These are phyloP conservation scores for Cordia subcordata DNA, from an alignment of 257 asterid genomes.

Conservation along the genomic window DNA sequence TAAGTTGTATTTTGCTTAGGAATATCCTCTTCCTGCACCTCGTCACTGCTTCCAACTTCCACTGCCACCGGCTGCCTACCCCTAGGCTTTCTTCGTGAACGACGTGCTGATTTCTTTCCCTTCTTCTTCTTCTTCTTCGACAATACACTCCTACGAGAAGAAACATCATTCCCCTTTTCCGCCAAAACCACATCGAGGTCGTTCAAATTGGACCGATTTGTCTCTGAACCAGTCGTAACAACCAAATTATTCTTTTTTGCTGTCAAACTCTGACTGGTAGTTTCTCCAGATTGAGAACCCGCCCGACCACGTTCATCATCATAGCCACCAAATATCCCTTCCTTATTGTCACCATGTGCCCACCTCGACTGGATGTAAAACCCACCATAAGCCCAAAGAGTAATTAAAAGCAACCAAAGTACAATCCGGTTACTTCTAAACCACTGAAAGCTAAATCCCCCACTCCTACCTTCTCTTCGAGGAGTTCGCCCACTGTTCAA, in stretches of 20 bases:
- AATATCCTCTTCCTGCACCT: slow-evolving; percentile 58
- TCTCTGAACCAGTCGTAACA: slow-evolving; percentile 17
- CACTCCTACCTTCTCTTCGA: slow-evolving; percentile 44
- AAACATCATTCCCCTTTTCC: slow-evolving; percentile 32
- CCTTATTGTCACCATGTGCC: slow-evolving; percentile 99
- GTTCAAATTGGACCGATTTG: slow-evolving; percentile 29
- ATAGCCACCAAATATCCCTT: slow-evolving; percentile 83
- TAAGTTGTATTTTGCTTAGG: slow-evolving; percentile 71
- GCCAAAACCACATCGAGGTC: slow-evolving; percentile 30
- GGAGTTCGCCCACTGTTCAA: slow-evolving; percentile 62
- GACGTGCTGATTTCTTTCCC: slow-evolving; percentile 47
- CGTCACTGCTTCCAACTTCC: slow-evolving; percentile 42
- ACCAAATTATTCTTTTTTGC: slow-evolving; percentile 38
- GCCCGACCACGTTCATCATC: slow-evolving; percentile 45
- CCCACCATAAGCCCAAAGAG: slow-evolving; percentile 96
- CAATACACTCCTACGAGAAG: slow-evolving; percentile 22
- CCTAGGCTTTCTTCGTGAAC: slow-evolving; percentile 45
- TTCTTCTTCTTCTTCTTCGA: slow-evolving; percentile 27
- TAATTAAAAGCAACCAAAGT: slow-evolving; percentile 90
- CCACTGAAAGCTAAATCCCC: slow-evolving; percentile 37
- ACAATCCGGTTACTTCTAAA: slow-evolving; percentile 76
- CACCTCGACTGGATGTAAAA: slow-evolving; percentile 87
- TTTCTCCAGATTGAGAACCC: slow-evolving; percentile 25
- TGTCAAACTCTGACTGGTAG: slow-evolving; percentile 44
- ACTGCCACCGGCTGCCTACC: slow-evolving; percentile 37